A percentile compares a stretch with the other conserved stretches of the same genome.
phyloP scores from a whole-genome alignment of 495 filamentous ascomycete genomes.

The Ascobolus immersus region DNA sequence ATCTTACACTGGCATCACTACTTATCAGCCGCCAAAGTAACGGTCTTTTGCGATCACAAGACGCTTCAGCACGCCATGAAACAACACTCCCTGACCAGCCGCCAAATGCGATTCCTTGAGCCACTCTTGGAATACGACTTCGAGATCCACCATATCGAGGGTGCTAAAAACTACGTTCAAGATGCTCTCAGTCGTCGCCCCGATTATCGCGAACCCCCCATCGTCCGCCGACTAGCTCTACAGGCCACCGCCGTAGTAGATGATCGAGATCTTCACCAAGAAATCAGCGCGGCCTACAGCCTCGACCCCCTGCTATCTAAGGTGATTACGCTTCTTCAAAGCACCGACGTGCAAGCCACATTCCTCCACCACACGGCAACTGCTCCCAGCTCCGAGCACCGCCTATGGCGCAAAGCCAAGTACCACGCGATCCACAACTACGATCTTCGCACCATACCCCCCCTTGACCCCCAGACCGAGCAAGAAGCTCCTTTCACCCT shows the following conservation, averaged over 20 bases:
- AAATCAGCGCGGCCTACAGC: too few species aligned
- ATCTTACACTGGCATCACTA: slow-evolving; percentile 1
- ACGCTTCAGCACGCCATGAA: neutral
- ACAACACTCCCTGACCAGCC: neutral
- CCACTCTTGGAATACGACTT: neutral
- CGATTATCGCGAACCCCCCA: slow-evolving; percentile 1
- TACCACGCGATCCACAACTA: too few species aligned
- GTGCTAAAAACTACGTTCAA: neutral
- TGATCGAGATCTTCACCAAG: too few species aligned
- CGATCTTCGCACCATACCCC: too few species aligned
- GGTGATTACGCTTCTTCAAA: too few species aligned
- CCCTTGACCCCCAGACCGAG: too few species aligned
- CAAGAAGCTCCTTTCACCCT: too few species aligned
- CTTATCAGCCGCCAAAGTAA: neutral
- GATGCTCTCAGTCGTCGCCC: neutral
- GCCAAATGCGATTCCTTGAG: neutral
- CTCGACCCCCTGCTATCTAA: too few species aligned
- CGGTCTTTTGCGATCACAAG: neutral
- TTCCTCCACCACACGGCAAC: too few species aligned
- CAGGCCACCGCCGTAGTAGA: neutral
- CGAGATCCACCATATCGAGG: neutral
- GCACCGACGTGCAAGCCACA: too few species aligned
- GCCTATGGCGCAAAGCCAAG: too few species aligned
- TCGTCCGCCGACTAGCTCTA: neutral
- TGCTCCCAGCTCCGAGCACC: too few species aligned